A percentile compares a stretch with the other conserved stretches of the same genome.
Conservation (phyloP, 768 basidiomycete species). For the Cubamyces sp. region DNA sequence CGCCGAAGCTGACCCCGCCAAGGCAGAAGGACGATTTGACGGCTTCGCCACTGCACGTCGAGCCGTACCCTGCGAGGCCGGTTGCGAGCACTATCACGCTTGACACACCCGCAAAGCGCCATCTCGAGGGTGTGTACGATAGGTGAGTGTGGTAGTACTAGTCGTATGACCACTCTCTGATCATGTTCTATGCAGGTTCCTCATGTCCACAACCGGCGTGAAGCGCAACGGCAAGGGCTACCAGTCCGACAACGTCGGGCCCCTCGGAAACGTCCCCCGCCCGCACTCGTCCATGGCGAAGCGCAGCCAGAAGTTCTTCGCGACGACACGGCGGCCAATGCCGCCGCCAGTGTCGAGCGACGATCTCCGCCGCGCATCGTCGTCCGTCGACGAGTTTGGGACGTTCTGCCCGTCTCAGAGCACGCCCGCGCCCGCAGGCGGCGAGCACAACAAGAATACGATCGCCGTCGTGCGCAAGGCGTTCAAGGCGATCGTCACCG, state of each 20-base stretch:
- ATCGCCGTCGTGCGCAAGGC: slow-evolving; percentile 68
- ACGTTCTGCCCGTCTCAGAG: slow-evolving; percentile 28
- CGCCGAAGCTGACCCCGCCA: slow-evolving; percentile 55
- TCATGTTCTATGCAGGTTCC: slow-evolving; percentile 41
- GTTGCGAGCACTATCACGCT: slow-evolving; percentile 39
- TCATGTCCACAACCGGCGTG: slow-evolving; percentile 82
- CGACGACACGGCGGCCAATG: slow-evolving; percentile 56
- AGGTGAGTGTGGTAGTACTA: slow-evolving; percentile 37
- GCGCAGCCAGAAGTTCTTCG: slow-evolving; percentile 50
- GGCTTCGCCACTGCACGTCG: slow-evolving; percentile 64
- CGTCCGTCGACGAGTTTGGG: slow-evolving; percentile 71
- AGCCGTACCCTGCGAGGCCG: slow-evolving; percentile 62
- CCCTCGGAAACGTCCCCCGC: slow-evolving; percentile 41
- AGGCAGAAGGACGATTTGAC: slow-evolving; percentile 53
- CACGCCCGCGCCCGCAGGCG: slow-evolving; percentile 23
- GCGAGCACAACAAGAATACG: slow-evolving; percentile 54
- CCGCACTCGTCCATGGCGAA: slow-evolving; percentile 34
- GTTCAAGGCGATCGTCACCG: slow-evolving; percentile 76
- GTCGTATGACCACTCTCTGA: neutral
- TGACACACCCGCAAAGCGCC: slow-evolving; percentile 58
- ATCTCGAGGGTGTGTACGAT: slow-evolving; percentile 78
- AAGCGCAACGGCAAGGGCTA: slow-evolving; percentile 82
- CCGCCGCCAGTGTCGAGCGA: slow-evolving; percentile 76
- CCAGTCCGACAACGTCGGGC: slow-evolving; percentile 65
- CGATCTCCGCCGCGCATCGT: slow-evolving; percentile 47